Base-by-base conservation (phyloP, 352 stramenopile species). In the Globisporangium yorkense region DNA sequence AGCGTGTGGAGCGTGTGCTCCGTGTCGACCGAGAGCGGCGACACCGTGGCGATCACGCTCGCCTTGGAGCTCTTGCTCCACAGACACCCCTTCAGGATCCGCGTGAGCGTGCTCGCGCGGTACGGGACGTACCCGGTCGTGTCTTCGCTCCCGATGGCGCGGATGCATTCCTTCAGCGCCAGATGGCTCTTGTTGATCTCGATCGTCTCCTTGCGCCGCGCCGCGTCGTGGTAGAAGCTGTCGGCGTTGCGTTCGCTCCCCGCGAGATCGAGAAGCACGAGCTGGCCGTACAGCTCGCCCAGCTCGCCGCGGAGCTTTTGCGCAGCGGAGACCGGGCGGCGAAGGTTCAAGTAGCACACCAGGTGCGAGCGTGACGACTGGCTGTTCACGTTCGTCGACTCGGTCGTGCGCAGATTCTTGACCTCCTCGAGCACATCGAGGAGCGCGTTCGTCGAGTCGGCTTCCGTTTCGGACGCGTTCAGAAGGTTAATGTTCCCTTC, bases 101-200 rank as follows among this genome's bases (percentile, higher is more conserved):
- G 79, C 2, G 86, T 94, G 20, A 96, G 67, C 35, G 77, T 79
- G 49, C 75, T 90, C 12, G 75, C 63, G 2, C 84, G 72, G 58
- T 90, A 93, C 24, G 83, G 82, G 18, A 94, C 74, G 45, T 75
- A 87, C 1, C 71, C 74, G 2, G 69, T 77, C 40, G 86, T 72
- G 33, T 68, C 62, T 0, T 78, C 81, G 24, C 24, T 27, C 24
- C 24, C 24, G 29, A 91, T 74, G 16, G 86, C 86, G 6, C 81
- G 74, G 52, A 95, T 77, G 40, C 84, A 94, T 45, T 94, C 75
- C 61, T 96, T 96, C 20, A 96, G 60, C 20, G 82, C 82, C 52
- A 91, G 55, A 31, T 92, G 77, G 49, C 78, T 92, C 60, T 87
- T 87, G 63, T 96, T 96, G 68, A 96, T 94, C 55, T 92, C 80